Base-by-base conservation (phyloP, 176 grass and related monocot species). In the Rhynchospora tenuis region DNA sequence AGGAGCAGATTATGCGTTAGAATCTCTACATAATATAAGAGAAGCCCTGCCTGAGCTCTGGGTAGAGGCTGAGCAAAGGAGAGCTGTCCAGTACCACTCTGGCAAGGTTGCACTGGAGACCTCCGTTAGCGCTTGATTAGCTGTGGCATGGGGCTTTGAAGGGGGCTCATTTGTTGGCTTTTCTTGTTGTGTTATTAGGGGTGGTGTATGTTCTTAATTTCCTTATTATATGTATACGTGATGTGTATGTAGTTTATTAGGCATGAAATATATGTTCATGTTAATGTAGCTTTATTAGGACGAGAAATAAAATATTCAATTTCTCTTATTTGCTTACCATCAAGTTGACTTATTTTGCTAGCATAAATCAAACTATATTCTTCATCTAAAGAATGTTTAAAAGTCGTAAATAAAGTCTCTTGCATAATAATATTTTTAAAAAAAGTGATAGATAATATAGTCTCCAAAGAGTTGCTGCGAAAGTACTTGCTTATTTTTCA, bases 21-120 rank as follows among this genome's bases (percentile, higher is more conserved):
- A 97, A 73, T 94, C 85, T 68, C 81, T 97, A 26, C 94, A 97
- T 85, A 94, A 97, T 87, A 81, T 94, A 57, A 94, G 90, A 88
- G 90, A 94, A 57, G 94, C 92, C 0, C 57, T 97, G 65, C 94
- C 94, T 33, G 94, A 97, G 68, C 89, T 97, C 15, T 92, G 90
- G 94, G 92, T 64, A 14, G 94, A 92, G 83, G 88, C 85, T 58
- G 89, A 89, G 89, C 92, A 94, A 85, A 87, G 86, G 1, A 91
- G 89, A 75, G 88, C 89, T 70, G 86, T 94, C 52, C 86, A 86
- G 51, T 91, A 89, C 26, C 80, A 82, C 24, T 83, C 92, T 0
- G 89, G 92, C 87, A 97, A 90, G 66, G 81, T 94, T 3, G 85
- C 85, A 26, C 81, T 94, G 5, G 92, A 94, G 90, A 94, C 94